phyloP scores from a whole-genome alignment of 1,284 basidiomycete species.

The Papiliotrema terrestris region DNA sequence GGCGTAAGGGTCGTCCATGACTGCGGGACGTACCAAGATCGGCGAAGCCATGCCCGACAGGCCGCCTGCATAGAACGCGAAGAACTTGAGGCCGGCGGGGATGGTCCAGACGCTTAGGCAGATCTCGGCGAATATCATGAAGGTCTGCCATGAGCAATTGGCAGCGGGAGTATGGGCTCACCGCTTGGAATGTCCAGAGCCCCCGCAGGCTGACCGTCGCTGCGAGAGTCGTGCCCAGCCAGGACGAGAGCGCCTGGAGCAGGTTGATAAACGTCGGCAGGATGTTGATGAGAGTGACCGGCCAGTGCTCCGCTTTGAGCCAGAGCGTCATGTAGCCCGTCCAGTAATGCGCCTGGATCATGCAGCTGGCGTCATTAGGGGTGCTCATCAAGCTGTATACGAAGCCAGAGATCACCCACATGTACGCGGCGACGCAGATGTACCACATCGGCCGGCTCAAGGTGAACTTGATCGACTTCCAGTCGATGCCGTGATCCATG shows the following conservation, averaged over 20 bases:
- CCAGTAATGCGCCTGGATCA: slow-evolving; percentile 25
- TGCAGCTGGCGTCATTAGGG: slow-evolving; percentile 4
- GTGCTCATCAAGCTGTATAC: no score
- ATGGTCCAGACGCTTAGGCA: slow-evolving; percentile 18
- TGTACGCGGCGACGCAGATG: slow-evolving; percentile 23
- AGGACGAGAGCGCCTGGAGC: slow-evolving; percentile 18
- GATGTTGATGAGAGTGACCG: slow-evolving; percentile 20
- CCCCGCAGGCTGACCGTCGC: slow-evolving; percentile 8
- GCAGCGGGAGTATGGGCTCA: slow-evolving; percentile 6
- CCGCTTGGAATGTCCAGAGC: slow-evolving; percentile 14
- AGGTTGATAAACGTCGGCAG: slow-evolving; percentile 25
- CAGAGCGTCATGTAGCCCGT: slow-evolving; percentile 30
- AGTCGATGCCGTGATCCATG: slow-evolving; percentile 16
- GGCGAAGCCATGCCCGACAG: slow-evolving; percentile 13
- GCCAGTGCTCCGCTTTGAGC: slow-evolving; percentile 18
- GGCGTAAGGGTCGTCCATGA: neutral
- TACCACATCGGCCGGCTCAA: slow-evolving; percentile 22
- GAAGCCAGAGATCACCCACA: slow-evolving; percentile 11
- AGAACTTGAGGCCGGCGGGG: slow-evolving; percentile 20
- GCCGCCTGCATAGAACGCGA: slow-evolving; percentile 21
- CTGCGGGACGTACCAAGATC: slow-evolving; percentile 5
- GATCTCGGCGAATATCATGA: slow-evolving; percentile 10
- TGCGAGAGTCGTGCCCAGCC: slow-evolving; percentile 28
- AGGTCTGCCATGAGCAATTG: neutral
- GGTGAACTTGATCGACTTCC: slow-evolving; percentile 20